Evolutionary conservation across 495 filamentous ascomycete species (phyloP).

Genomic region (Staphylotrichum longicolle): DNA sequence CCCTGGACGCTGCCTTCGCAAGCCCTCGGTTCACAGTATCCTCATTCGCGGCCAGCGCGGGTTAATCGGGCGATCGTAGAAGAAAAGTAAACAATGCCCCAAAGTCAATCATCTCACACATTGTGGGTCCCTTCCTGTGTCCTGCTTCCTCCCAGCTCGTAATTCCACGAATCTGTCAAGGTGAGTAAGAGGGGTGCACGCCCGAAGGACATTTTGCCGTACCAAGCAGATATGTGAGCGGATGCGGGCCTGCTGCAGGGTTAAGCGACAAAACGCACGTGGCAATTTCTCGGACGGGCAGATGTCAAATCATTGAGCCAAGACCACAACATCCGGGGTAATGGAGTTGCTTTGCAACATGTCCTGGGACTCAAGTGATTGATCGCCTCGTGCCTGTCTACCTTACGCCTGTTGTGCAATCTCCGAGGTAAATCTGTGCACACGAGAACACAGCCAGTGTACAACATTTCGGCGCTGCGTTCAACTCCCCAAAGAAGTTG

Average conservation of each 20-base stretch:
- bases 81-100: too few species aligned
- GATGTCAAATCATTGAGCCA: background rate
- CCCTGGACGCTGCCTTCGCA: too few species aligned
- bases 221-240: background rate
- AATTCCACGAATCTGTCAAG: too few species aligned
- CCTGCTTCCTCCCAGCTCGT: too few species aligned
- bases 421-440: background rate
- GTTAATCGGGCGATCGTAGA: too few species aligned
- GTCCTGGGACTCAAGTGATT: background rate
- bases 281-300: background rate
- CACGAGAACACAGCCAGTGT: too few species aligned
- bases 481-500: too few species aligned
- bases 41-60: too few species aligned
- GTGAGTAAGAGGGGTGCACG: too few species aligned
- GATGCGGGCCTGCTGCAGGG: background rate
- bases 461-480: too few species aligned
- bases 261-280: conserved; percentile 3
- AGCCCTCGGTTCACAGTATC: too few species aligned
- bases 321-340: background rate
- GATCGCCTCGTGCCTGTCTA: background rate
- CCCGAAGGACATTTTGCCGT: background rate
- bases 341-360: background rate
- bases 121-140: background rate
- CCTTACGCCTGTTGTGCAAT: background rate
- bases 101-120: background rate